These are phyloP conservation scores for Trichoderma atroviride DNA, from an alignment of 2,329 filamentous ascomycete genomes.

Conservation along the genomic window DNA sequence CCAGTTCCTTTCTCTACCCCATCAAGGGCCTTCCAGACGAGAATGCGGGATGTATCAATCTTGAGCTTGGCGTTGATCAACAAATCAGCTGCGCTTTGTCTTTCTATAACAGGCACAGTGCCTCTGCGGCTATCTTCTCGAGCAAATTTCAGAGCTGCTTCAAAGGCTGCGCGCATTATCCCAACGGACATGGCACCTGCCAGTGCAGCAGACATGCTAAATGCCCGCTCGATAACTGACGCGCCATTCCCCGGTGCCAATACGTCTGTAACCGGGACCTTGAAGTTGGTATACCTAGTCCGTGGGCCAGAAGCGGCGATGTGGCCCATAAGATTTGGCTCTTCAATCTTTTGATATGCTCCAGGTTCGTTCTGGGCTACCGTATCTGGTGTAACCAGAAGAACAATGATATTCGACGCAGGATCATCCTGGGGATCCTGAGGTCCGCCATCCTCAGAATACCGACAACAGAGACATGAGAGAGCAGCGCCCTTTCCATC, in stretches of 20 bases:
- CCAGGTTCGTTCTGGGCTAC: not conserved
- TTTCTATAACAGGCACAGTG: constrained; percentile 4
- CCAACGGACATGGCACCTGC: constrained; percentile 14
- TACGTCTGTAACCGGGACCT: not conserved
- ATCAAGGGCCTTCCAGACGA: constrained; percentile 11
- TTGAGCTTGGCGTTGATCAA: constrained; percentile 9
- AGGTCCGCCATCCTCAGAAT: constrained; percentile 1
- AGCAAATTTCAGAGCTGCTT: constrained; percentile 4
- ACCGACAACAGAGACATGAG: constrained; percentile 4
- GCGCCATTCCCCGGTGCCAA: not conserved
- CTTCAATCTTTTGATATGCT: not conserved
- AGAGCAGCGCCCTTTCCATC: constrained; percentile 9
- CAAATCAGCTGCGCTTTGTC: constrained; percentile 9
- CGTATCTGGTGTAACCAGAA: not conserved
- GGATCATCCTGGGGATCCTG: constrained; percentile 10
- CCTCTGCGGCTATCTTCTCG: constrained; percentile 12
- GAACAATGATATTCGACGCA: not conserved
- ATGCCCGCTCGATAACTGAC: not conserved
- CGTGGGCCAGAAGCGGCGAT: not conserved
- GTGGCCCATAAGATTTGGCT: constrained; percentile 17
- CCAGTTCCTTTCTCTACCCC: constrained; percentile 2
- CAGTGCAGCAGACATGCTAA: constrained; percentile 12
- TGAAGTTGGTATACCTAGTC: constrained; percentile 10
- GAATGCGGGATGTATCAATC: constrained; percentile 1
- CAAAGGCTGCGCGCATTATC: constrained; percentile 4